A percentile compares a stretch with the other conserved stretches of the same genome.
These are phyloP conservation scores for Rhododendron kiyosumense DNA, from an alignment of 148 eudicot genomes.

Conservation along the genomic window DNA sequence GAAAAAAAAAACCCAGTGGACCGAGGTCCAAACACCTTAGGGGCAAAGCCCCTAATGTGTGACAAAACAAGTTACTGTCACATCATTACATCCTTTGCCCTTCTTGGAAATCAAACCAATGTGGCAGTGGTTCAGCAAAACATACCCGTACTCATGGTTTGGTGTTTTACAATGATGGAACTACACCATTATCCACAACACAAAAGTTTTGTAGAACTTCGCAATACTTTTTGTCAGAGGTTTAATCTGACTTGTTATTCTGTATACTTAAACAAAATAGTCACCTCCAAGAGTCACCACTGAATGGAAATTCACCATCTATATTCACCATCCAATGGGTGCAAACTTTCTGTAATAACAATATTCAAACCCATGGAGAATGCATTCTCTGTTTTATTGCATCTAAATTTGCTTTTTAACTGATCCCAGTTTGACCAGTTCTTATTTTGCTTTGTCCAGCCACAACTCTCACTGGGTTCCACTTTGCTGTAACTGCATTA, in stretches of 20 bases:
- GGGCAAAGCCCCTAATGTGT: too few relatives aligned
- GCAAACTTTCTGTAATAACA: not conserved
- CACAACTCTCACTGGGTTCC: constrained; percentile 79
- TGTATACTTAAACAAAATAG: not conserved
- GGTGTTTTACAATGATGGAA: not conserved
- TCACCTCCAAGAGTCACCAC: not conserved
- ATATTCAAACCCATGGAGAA: not conserved
- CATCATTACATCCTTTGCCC: not conserved
- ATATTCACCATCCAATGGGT: not conserved
- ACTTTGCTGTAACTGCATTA: constrained; percentile 79
- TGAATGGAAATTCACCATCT: not conserved
- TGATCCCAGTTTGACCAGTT: not conserved
- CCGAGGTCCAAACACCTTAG: too few relatives aligned
- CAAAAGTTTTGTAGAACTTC: not conserved
- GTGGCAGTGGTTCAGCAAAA: not conserved
- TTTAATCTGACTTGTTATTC: not conserved
- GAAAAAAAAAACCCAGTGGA: too few relatives aligned
- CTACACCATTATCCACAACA: not conserved
- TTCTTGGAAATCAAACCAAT: not conserved
- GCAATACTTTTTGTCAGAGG: not conserved
- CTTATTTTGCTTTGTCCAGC: constrained; percentile 42
- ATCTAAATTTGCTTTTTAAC: not conserved
- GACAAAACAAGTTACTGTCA: not conserved
- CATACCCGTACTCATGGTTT: not conserved
- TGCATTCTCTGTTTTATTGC: not conserved